These are phyloP conservation scores for Fusarium poae DNA, from an alignment of 2,329 filamentous ascomycete genomes.

Conservation along the genomic window DNA sequence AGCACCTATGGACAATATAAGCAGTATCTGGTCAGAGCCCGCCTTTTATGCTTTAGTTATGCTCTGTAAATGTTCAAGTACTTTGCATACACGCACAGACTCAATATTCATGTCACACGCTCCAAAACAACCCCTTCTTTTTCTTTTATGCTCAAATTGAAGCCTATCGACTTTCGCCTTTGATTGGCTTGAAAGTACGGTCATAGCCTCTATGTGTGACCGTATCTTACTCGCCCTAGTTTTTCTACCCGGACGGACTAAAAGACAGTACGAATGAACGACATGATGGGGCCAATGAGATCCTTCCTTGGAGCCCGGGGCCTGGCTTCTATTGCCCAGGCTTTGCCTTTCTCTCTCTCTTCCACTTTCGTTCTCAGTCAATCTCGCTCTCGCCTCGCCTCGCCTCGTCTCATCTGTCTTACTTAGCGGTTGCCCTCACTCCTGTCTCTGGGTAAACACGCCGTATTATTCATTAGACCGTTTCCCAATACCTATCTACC, in stretches of 20 bases:
- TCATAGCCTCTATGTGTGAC: constrained; percentile 18
- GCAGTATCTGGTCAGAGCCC: background rate
- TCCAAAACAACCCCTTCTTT: constrained; percentile 1
- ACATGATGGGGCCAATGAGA: constrained; percentile 43
- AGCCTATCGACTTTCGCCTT: constrained; percentile 4
- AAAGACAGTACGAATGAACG: constrained; percentile 39
- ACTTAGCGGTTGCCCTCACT: constrained; percentile 26
- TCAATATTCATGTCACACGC: constrained; percentile 20
- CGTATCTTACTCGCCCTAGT: constrained; percentile 28
- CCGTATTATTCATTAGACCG: constrained; percentile 28
- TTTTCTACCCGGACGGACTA: constrained; percentile 17
- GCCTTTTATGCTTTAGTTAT: background rate
- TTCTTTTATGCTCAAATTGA: constrained; percentile 23
- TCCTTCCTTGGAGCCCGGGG: constrained; percentile 11
- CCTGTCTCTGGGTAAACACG: constrained; percentile 37
- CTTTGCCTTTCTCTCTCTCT: constrained; percentile 9
- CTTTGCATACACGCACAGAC: constrained; percentile 8
- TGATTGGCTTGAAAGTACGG: constrained; percentile 30
- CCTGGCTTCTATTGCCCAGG: constrained; percentile 20
- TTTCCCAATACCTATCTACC: constrained; percentile 5
- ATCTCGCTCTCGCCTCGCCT: constrained; percentile 7
- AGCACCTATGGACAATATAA: background rate
- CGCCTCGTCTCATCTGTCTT: constrained; percentile 2
- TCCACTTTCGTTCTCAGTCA: constrained; percentile 10
- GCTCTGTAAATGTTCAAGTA: background rate